Conservation (phyloP, 1,284 basidiomycete species). For the Hemileia vastatrix region DNA sequence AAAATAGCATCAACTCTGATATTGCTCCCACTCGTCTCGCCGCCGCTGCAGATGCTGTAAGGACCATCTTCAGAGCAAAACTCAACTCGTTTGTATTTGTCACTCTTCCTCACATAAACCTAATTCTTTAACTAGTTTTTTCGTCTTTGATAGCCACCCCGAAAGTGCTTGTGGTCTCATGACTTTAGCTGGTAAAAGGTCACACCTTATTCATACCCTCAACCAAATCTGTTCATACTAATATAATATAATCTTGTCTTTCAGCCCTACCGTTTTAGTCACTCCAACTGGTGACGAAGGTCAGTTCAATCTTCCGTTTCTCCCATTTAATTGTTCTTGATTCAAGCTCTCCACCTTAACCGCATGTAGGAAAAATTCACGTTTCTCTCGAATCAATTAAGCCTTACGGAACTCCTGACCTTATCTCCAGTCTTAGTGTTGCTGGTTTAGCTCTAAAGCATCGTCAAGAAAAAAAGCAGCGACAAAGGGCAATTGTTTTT, state of each 20-base stretch:
- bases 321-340: slow-evolving; percentile 53
- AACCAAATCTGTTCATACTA: background rate
- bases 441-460: slow-evolving; percentile 81
- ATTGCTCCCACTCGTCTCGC: slow-evolving; percentile 52
- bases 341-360: background rate
- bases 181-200: slow-evolving; percentile 95
- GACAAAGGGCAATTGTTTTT: slow-evolving; percentile 88
- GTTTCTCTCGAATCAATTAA: slow-evolving; percentile 19
- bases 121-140: background rate
- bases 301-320: slow-evolving; percentile 74
- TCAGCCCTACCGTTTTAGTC: slow-evolving; percentile 16
- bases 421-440: slow-evolving; percentile 23
- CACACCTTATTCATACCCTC: slow-evolving; percentile 39
- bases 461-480: slow-evolving; percentile 93
- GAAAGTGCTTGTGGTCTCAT: slow-evolving; percentile 95
- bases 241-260: background rate
- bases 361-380: slow-evolving; percentile 10
- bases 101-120: background rate
- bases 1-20: background rate
- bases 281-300: slow-evolving; percentile 55
- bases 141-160: slow-evolving; percentile 58
- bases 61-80: slow-evolving; percentile 82
- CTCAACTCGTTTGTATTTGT: slow-evolving; percentile 51
- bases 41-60: slow-evolving; percentile 85
- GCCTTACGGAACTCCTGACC: slow-evolving; percentile 2